These are phyloP conservation scores for Hypocrella siamensis DNA, from an alignment of 2,329 filamentous ascomycete genomes.

Conservation along the genomic window DNA sequence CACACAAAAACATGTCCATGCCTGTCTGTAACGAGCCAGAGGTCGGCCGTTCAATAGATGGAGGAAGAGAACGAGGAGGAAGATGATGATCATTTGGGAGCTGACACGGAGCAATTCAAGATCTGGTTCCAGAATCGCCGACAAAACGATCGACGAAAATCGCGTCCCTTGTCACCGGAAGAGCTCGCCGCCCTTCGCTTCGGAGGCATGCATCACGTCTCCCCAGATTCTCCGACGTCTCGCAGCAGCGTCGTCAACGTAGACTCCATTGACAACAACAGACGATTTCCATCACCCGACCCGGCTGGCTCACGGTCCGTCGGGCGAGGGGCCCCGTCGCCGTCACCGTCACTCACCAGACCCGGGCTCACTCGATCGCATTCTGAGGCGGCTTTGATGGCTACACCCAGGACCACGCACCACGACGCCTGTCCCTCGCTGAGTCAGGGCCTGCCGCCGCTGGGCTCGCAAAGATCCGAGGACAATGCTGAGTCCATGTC, in stretches of 20 bases:
- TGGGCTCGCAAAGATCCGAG: conserved; percentile 13
- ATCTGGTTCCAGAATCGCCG: conserved; percentile 97
- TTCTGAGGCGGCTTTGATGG: conserved; percentile 10
- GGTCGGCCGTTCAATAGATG: too few species aligned
- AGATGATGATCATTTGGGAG: too few species aligned
- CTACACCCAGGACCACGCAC: conserved; percentile 11
- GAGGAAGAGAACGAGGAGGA: neutral
- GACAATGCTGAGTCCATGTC: conserved; percentile 15
- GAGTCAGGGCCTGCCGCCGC: conserved; percentile 11
- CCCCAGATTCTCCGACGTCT: conserved; percentile 25
- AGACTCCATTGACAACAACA: conserved; percentile 10
- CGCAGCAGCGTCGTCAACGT: conserved; percentile 11
- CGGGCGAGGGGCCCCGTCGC: conserved; percentile 11
- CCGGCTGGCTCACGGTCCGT: conserved; percentile 9
- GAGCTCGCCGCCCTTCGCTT: conserved; percentile 51
- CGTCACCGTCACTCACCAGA: conserved; percentile 5
- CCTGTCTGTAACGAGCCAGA: too few species aligned
- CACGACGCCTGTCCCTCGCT: conserved; percentile 5
- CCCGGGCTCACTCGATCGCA: conserved; percentile 3
- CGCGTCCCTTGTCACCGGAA: conserved; percentile 63
- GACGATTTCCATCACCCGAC: conserved; percentile 12
- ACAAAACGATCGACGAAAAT: conserved; percentile 83
- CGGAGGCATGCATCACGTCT: conserved; percentile 35
- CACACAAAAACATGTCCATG: too few species aligned
- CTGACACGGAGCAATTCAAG: conserved; percentile 28